A percentile compares a stretch with the other conserved stretches of the same genome.
Conservation (phyloP, 2,329 filamentous ascomycete genomes). For the Trichophyton simii region DNA sequence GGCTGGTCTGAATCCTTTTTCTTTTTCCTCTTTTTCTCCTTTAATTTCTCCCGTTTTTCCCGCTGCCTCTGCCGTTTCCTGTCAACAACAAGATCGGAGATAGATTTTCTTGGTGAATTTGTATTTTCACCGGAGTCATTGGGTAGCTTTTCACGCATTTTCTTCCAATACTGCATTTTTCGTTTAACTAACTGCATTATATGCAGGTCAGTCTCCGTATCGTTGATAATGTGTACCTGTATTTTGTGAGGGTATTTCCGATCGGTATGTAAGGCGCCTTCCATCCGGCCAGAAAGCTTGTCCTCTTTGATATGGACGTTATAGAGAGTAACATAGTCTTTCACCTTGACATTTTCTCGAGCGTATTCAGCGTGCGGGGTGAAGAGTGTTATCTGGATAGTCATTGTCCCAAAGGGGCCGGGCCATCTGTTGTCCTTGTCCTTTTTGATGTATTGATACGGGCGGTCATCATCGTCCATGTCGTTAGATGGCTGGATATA, state of each 20-base stretch:
- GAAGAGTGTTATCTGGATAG: constrained; percentile 59
- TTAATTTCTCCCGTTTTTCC: constrained; percentile 18
- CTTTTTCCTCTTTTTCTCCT: constrained; percentile 19
- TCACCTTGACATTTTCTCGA: constrained; percentile 43
- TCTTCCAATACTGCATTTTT: constrained; percentile 51
- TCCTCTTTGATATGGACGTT: constrained; percentile 61
- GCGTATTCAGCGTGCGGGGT: constrained; percentile 53
- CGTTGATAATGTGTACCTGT: constrained; percentile 44
- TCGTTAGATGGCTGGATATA: constrained; percentile 30
- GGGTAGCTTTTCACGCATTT: constrained; percentile 24
- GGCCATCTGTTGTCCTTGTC: constrained; percentile 42
- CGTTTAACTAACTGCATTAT: constrained; percentile 46
- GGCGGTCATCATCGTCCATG: constrained; percentile 40
- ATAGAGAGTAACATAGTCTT: constrained; percentile 51
- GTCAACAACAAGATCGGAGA: constrained; percentile 15
- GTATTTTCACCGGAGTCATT: constrained; percentile 25
- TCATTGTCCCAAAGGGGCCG: constrained; percentile 61
- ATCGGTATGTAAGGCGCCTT: constrained; percentile 60
- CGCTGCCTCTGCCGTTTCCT: constrained; percentile 23
- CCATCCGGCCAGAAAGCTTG: constrained; percentile 44
- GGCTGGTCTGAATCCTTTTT: constrained; percentile 14
- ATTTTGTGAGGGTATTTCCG: constrained; percentile 39
- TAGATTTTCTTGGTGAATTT: constrained; percentile 5
- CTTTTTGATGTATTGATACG: constrained; percentile 40
- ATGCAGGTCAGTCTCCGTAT: constrained; percentile 35